Percentiles rank a stretch among this genome's conserved stretches.
phyloP scores from a whole-genome alignment of 495 filamentous ascomycete genomes.

The Astrocystis sublimbata region DNA sequence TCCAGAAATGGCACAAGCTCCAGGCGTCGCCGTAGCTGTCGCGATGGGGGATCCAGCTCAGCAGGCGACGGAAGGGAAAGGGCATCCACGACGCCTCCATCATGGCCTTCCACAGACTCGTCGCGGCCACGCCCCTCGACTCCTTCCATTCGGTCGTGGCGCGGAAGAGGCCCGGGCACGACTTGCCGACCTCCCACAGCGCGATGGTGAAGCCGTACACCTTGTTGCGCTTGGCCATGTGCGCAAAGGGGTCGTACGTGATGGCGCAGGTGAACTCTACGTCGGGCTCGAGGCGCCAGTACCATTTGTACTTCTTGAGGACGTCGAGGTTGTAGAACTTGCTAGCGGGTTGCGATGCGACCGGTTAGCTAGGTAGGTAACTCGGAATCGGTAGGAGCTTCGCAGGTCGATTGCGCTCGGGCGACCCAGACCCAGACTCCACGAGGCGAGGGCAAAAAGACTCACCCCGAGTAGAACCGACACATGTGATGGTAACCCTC shows the following conservation, averaged over 20 bases:
- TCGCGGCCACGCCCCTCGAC: constrained; percentile 28
- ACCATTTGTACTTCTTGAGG: constrained; percentile 39
- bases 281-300: constrained; percentile 46
- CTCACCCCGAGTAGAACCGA: constrained; percentile 93
- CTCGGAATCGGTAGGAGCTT: no score
- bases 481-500: constrained; percentile 98
- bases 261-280: constrained; percentile 47
- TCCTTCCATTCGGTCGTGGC: constrained; percentile 36
- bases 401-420: not conserved
- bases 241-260: constrained; percentile 46
- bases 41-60: constrained; percentile 33
- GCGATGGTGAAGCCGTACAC: constrained; percentile 47
- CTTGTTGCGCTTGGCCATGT: constrained; percentile 47
- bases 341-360: constrained; percentile 37
- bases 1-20: constrained; percentile 50
- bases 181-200: constrained; percentile 44
- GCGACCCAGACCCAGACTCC: no score
- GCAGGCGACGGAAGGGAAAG: constrained; percentile 33
- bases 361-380: constrained; percentile 17
- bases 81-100: constrained; percentile 32
- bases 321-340: constrained; percentile 52
- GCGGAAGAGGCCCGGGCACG: constrained; percentile 42
- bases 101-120: constrained; percentile 32
- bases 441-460: no score
- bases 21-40: constrained; percentile 34